Evolutionary conservation across 2,329 filamentous ascomycete species (phyloP).

Genomic region (Macrophomina phaseolina): DNA sequence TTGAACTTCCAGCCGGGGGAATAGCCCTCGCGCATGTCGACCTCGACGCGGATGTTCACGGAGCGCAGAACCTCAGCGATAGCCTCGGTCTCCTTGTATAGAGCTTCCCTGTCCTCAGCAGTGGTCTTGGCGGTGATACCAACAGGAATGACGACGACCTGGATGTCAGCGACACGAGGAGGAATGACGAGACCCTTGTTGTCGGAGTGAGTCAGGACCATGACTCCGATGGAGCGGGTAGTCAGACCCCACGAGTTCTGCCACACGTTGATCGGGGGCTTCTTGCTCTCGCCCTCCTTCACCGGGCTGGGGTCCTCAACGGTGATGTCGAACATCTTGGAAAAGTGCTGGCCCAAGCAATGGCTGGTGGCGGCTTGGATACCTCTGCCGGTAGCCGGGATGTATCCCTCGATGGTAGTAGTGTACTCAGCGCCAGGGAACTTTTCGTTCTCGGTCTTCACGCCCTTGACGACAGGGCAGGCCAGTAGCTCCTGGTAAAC

Average conservation of each 20-base stretch:
- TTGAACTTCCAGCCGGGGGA: constrained; percentile 98
- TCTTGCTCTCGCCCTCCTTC: constrained; percentile 72
- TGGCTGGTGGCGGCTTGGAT: constrained; percentile 97
- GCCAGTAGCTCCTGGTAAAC: constrained; percentile 94
- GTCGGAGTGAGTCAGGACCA: constrained; percentile 98
- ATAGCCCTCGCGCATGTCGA: constrained; percentile 87
- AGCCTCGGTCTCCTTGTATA: constrained; percentile 76
- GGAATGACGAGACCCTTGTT: constrained; percentile 94
- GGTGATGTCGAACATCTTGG: constrained; percentile 98
- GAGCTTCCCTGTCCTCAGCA: constrained; percentile 76
- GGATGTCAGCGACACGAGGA: constrained; percentile 84
- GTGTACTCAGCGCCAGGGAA: constrained; percentile 97
- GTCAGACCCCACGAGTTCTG: constrained; percentile 99
- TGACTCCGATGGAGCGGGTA: constrained; percentile 95
- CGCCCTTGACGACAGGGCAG: constrained; percentile 90
- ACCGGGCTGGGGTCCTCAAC: constrained; percentile 81
- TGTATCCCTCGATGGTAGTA: constrained; percentile 95
- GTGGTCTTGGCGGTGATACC: constrained; percentile 80
- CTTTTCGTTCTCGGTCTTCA: constrained; percentile 97
- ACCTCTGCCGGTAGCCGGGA: constrained; percentile 91
- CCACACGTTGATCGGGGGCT: constrained; percentile 77
- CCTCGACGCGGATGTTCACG: constrained; percentile 76
- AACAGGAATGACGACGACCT: constrained; percentile 87
- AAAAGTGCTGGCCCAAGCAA: constrained; percentile 95
- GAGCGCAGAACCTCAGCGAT: constrained; percentile 73